These are phyloP conservation scores for Pseudopithomyces maydicus DNA, from an alignment of 2,329 filamentous ascomycete genomes.

Conservation along the genomic window DNA sequence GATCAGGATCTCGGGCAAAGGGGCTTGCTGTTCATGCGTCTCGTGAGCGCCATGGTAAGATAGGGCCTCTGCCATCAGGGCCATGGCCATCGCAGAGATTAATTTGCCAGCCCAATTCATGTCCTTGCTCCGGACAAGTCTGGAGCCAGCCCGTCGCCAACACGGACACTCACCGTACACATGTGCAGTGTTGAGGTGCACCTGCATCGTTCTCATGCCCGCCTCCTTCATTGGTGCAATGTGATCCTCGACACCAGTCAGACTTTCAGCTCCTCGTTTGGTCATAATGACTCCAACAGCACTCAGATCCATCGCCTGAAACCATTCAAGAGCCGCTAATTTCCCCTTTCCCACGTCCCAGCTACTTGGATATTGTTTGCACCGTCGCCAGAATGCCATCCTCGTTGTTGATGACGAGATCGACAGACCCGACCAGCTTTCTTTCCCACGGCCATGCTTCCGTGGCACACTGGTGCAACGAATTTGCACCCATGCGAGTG, in stretches of 20 bases:
- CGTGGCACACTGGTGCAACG: not conserved
- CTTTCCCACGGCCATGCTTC: not conserved
- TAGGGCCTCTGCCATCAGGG: not conserved
- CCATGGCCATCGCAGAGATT: too few species aligned
- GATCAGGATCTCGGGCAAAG: not conserved
- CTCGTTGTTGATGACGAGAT: too few species aligned
- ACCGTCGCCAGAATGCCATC: too few species aligned
- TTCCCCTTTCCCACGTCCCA: too few species aligned
- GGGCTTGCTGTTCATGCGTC: not conserved
- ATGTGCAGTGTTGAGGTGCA: not conserved
- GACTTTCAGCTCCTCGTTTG: constrained; percentile 3
- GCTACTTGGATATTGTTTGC: too few species aligned
- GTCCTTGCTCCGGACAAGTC: too few species aligned
- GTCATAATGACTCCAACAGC: not conserved
- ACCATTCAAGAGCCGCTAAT: too few species aligned
- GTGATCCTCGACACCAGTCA: not conserved
- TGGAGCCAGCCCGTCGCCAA: too few species aligned
- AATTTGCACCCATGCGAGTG: constrained; percentile 5
- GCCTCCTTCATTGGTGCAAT: not conserved
- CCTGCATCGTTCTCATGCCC: not conserved
- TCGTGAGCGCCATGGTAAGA: not conserved
- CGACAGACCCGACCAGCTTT: too few species aligned
- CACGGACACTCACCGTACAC: not conserved
- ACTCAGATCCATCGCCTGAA: not conserved
- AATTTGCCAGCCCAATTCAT: too few species aligned